These are phyloP conservation scores for Diaporthe citriasiana DNA, from an alignment of 2,329 filamentous ascomycete species.

Conservation along the genomic window DNA sequence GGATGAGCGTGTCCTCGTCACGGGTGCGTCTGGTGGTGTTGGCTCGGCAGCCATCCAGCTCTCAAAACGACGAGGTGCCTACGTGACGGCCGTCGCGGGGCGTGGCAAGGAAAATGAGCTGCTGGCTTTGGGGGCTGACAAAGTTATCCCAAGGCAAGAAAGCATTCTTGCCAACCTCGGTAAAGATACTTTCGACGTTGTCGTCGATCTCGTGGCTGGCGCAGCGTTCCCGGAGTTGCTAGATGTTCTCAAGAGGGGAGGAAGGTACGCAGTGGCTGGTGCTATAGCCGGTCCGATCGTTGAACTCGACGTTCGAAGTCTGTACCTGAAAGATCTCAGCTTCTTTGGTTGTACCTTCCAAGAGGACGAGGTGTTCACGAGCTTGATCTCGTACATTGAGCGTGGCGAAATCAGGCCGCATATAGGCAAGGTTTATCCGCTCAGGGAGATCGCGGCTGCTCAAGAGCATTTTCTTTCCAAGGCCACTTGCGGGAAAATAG, in stretches of 20 bases:
- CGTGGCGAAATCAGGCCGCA: not conserved
- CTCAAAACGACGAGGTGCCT: not conserved
- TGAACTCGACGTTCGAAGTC: not conserved
- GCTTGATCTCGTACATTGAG: conserved; percentile 3
- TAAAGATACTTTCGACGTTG: not conserved
- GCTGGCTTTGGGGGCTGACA: not conserved
- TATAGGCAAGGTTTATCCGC: not conserved
- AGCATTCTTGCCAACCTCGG: not conserved
- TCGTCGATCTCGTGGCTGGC: conserved; percentile 1
- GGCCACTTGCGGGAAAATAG: not conserved
- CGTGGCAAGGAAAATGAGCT: not conserved
- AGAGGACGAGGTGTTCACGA: not conserved
- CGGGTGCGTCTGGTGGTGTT: not conserved
- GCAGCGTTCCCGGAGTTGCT: not conserved
- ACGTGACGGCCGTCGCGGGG: not conserved
- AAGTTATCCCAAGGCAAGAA: not conserved
- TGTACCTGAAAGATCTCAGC: not conserved
- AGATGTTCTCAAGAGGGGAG: conserved; percentile 1
- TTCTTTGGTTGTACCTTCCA: conserved; percentile 1
- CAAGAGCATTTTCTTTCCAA: not conserved
- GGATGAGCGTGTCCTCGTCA: not conserved
- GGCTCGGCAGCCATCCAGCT: not conserved
- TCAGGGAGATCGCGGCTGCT: not conserved
- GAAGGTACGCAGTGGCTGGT: not conserved
- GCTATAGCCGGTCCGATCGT: not conserved